Base-by-base conservation (phyloP, 805 yeast genomes). In the Kodamaea leandrae region DNA sequence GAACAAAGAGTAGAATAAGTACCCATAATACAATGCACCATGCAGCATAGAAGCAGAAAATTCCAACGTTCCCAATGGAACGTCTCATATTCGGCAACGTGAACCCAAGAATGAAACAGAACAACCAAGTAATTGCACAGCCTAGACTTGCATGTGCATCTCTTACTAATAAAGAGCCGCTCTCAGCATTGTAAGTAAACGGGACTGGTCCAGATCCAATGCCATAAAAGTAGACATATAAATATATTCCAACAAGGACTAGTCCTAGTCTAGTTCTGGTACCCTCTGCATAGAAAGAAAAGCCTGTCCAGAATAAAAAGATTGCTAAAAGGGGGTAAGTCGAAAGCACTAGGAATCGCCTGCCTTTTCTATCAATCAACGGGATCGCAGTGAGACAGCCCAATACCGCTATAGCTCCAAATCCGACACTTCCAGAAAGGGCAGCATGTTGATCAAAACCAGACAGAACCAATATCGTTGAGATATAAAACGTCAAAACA, bases 1-100 rank as follows among this genome's bases (percentile, higher is more conserved):
- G 80, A 44, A 87, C 79, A 51, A 74, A 74, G 72, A 86, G 79
- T 71, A 36, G 19, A 7, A 51, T 52, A 40, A 57, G 42, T 44
- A 57, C 45, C 37, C 55, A 55, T 1, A 55, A 55, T 24, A 53
- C 37, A 25, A 52, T 40, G 45, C 55, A 51, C 62, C 62, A 57
- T 14, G 54, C 62, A 4, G 56, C 61, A 34, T 57, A 57, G 45
- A 48, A 57, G 16, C 59, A 55, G 30, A 56, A 57, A 9, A 55
- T 58, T 29, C 62, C 62, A 18, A 48, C 53, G 6, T 53, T 54
- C 40, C 48, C 51, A 47, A 57, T 54, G 6, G 57, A 51, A 19
- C 50, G 49, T 46, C 39, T 42, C 54, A 58, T 38, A 23, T 55
- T 45, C 5, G 63, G 61, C 52, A 56, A 54, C 3, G 60, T 49